A percentile compares a stretch with the other conserved stretches of the same genome.
Evolutionary conservation across 345 rosid genomes (phyloP).

Genomic region (Eutrema japonicum): DNA sequence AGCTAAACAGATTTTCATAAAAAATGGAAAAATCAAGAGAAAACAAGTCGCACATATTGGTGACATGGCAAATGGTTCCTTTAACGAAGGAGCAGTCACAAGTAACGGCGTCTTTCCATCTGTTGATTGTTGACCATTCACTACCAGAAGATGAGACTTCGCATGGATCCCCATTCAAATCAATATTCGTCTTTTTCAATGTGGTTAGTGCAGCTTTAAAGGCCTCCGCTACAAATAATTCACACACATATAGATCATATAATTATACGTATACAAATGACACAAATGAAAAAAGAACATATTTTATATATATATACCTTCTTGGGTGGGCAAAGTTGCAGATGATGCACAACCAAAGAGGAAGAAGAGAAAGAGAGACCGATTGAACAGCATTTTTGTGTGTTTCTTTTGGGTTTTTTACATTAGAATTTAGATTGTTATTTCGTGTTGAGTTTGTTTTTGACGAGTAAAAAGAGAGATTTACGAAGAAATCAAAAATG

Average conservation of each 20-base stretch:
- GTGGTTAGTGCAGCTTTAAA: slow-evolving; percentile 22
- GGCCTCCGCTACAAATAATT: slow-evolving; percentile 11
- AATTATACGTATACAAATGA: neutral
- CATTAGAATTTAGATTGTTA: neutral
- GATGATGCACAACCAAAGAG: slow-evolving; percentile 16
- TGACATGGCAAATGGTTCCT: slow-evolving; percentile 8
- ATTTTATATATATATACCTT: slow-evolving; percentile 12
- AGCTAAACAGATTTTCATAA: slow-evolving; percentile 8
- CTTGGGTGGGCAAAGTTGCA: slow-evolving; percentile 11
- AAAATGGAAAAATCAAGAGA: neutral
- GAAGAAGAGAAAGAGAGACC: slow-evolving; percentile 13
- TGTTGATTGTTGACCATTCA: slow-evolving; percentile 1
- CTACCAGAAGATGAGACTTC: slow-evolving; percentile 2
- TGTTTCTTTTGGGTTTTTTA: neutral
- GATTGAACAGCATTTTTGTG: slow-evolving; percentile 8
- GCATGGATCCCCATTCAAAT: slow-evolving; percentile 21
- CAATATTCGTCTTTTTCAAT: slow-evolving; percentile 9
- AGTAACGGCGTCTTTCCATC: slow-evolving; percentile 5
- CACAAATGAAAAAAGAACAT: neutral
- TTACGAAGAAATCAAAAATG: slow-evolving; percentile 1
- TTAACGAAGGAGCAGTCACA: slow-evolving; percentile 27
- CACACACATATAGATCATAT: neutral
- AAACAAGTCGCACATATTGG: slow-evolving; percentile 18
- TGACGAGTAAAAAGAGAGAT: neutral
- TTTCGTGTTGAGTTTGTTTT: slow-evolving; percentile 2